Conservation (phyloP, 768 basidiomycete species). For the Mycena leptocephala region DNA sequence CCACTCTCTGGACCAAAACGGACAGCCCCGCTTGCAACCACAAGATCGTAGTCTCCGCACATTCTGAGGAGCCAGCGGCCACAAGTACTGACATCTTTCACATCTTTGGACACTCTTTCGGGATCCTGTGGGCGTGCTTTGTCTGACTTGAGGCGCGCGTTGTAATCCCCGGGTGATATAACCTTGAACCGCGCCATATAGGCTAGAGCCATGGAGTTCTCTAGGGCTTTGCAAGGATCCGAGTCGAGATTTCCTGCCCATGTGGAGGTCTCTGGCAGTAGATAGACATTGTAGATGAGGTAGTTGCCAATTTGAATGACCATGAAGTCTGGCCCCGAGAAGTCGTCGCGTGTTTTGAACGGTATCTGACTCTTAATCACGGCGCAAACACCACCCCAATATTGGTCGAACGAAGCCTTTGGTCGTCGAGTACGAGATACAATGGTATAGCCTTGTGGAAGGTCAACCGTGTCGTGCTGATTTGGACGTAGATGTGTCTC, state of each 20-base stretch:
- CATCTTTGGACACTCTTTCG: too few species aligned
- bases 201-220: too few species aligned
- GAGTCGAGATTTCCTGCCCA: constrained; percentile 7
- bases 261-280: not conserved
- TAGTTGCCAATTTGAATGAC: constrained; percentile 10
- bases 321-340: constrained; percentile 20
- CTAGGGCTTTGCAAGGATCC: too few species aligned
- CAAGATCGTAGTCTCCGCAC: too few species aligned
- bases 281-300: constrained; percentile 21
- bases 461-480: constrained; percentile 4
- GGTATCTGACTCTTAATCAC: not conserved
- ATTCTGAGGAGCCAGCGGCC: too few species aligned
- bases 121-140: too few species aligned
- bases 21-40: too few species aligned
- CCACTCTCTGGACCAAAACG: too few species aligned
- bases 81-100: too few species aligned
- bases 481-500: constrained; percentile 21
- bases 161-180: too few species aligned
- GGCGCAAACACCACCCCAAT: constrained; percentile 14
- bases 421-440: constrained; percentile 3
- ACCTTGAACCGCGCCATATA: too few species aligned
- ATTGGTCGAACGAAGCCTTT: not conserved
- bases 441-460: constrained; percentile 8
- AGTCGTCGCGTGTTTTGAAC: not conserved
- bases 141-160: too few species aligned